Evolutionary conservation across 768 basidiomycete species (phyloP).

Genomic region (Phaffia australis): DNA sequence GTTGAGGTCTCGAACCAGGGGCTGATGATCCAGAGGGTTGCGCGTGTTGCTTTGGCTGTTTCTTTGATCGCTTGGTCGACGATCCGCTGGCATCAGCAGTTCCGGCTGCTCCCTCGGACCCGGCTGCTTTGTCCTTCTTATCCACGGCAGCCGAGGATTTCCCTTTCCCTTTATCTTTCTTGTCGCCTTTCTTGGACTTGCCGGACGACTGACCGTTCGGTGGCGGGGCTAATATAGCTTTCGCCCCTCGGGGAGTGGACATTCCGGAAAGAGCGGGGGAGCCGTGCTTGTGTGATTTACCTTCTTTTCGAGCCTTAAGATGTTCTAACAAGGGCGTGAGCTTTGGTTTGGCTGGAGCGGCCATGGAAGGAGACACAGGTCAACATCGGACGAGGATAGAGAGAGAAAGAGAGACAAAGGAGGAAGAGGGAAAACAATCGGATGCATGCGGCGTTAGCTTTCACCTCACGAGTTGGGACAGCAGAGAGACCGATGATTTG

Average conservation of each 20-base stretch:
- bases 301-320: slow-evolving; percentile 67
- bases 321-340: slow-evolving; percentile 88
- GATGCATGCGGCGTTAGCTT: background rate
- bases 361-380: slow-evolving; percentile 36
- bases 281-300: slow-evolving; percentile 43
- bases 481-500: slow-evolving; percentile 43
- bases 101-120: background rate
- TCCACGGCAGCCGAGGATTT: slow-evolving; percentile 30
- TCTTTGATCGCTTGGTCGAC: background rate
- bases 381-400: background rate
- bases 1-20: background rate
- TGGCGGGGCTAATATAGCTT: slow-evolving; percentile 10
- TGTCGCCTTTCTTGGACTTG: no score
- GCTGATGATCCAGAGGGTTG: background rate
- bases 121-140: slow-evolving; percentile 3
- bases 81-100: background rate
- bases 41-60: background rate
- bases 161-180: slow-evolving; percentile 41
- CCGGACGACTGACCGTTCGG: slow-evolving; percentile 13
- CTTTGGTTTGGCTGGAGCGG: slow-evolving; percentile 47
- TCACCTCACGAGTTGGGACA: background rate
- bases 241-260: slow-evolving; percentile 14
- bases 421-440: background rate
- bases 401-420: background rate
- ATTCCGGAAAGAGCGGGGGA: slow-evolving; percentile 4